Conservation (phyloP, 129 eudicot species). For the Cynara cardunculus region DNA sequence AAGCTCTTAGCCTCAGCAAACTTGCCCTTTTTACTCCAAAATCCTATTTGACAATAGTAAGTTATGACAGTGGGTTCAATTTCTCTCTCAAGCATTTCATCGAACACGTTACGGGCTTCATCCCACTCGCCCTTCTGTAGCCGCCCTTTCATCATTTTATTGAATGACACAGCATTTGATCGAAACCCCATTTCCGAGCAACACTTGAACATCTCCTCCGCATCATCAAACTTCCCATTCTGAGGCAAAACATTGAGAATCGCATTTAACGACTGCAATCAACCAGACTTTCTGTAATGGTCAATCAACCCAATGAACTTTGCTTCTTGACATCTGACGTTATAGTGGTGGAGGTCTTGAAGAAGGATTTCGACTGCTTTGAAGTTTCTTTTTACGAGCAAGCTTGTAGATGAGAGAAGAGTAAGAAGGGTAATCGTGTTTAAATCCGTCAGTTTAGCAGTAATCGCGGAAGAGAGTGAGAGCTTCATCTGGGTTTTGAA, state of each 20-base stretch:
- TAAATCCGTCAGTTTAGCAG: conserved; percentile 48
- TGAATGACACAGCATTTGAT: conserved; percentile 64
- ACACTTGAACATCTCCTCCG: conserved; percentile 39
- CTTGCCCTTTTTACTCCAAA: conserved; percentile 68
- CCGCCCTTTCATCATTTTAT: conserved; percentile 67
- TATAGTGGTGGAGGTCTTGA: conserved; percentile 25
- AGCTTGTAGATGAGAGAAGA: conserved; percentile 80
- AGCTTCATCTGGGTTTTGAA: conserved; percentile 56
- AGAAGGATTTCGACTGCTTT: conserved; percentile 51
- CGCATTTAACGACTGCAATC: conserved; percentile 64
- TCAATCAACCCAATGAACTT: conserved; percentile 62
- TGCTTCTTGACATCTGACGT: conserved; percentile 58
- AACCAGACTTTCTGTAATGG: conserved; percentile 63
- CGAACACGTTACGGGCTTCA: conserved; percentile 62
- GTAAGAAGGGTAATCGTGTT: conserved; percentile 88
- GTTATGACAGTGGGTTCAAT: conserved; percentile 65
- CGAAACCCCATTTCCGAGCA: conserved; percentile 56
- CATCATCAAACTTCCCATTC: conserved; percentile 41
- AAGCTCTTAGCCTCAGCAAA: conserved; percentile 45
- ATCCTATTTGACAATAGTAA: conserved; percentile 70
- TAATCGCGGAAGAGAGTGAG: conserved; percentile 54
- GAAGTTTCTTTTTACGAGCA: conserved; percentile 49
- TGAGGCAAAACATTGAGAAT: conserved; percentile 55
- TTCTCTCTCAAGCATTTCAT: conserved; percentile 82
- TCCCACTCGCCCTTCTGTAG: conserved; percentile 55